These are phyloP conservation scores for Phlyctochytrium bullatum DNA, from an alignment of 192 early-diverging fungal species.

Conservation along the genomic window DNA sequence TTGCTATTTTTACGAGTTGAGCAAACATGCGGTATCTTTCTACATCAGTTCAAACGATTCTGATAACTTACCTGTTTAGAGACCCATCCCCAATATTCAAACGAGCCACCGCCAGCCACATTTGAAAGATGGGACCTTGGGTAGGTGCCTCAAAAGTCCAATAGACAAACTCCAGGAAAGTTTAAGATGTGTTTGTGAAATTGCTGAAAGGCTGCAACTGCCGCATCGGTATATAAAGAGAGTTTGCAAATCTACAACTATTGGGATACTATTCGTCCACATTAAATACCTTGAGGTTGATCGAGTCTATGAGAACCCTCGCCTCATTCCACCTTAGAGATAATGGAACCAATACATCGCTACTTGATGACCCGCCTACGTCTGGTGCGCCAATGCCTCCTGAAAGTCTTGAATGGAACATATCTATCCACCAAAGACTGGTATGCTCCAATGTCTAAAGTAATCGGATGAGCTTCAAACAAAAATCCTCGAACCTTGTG, in stretches of 20 bases:
- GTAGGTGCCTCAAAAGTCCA: background rate
- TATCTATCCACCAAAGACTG: constrained; percentile 60
- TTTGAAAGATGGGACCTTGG: constrained; percentile 24
- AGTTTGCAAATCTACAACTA: constrained; percentile 82
- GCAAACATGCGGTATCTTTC: constrained; percentile 70
- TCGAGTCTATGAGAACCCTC: constrained; percentile 65
- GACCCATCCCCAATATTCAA: constrained; percentile 84
- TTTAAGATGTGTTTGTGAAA: constrained; percentile 66
- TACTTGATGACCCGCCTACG: constrained; percentile 21
- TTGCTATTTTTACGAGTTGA: constrained; percentile 70
- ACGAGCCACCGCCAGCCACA: constrained; percentile 67
- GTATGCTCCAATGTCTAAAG: constrained; percentile 68
- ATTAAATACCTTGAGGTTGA: constrained; percentile 82
- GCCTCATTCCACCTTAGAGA: constrained; percentile 72
- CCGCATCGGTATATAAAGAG: constrained; percentile 63
- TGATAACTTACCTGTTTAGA: constrained; percentile 68
- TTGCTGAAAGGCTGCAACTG: constrained; percentile 66
- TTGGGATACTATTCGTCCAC: too few species aligned
- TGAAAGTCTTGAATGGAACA: constrained; percentile 50
- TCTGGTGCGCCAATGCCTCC: constrained; percentile 39
- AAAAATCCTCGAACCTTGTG: constrained; percentile 30
- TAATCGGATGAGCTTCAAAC: constrained; percentile 5
- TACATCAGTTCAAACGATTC: constrained; percentile 4
- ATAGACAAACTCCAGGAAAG: constrained; percentile 39
- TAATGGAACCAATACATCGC: constrained; percentile 44